Base-by-base conservation (phyloP, 2,329 filamentous ascomycete genomes). In the Onygenales sp. region DNA sequence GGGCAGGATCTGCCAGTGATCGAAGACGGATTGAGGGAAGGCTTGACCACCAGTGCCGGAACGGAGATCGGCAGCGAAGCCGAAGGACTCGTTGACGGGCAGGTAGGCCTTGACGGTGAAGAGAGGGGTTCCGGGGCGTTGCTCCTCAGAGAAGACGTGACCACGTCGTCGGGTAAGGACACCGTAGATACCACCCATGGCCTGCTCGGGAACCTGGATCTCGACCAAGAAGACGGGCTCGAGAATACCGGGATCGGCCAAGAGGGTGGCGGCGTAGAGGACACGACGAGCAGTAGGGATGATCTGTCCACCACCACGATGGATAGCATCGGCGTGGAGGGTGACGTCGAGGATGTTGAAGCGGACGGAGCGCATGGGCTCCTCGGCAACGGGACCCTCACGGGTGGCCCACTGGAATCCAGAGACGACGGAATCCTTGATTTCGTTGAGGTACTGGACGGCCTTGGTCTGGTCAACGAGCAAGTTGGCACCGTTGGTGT, bases 271-370 rank as follows among this genome's bases (percentile, higher is more conserved):
- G 69, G 93, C 93, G 79, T 95, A 97, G 69, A 98, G 81, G 67
- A 95, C 93, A 86, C 93, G 93, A 80, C 93, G 90, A 67, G 93
- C 83, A 69, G 93, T 97, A 66, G 93, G 93, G 73, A 98, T 98
- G 77, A 98, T 82, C 80, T 98, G 93, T 74, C 93, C 93, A 84
- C 88, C 91, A 84, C 93, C 93, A 87, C 93, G 91, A 80, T 98
- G 93, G 67, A 98, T 98, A 68, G 93, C 91, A 86, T 98, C 93
- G 70, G 93, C 90, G 83, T 98, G 93, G 60, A 98, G 89, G 67
- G 93, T 98, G 66, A 98, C 93, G 87, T 98, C 93, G 73, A 96
- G 85, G 75, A 98, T 86, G 86, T 98, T 98, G 84, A 95, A 98
- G 80, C 93, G 89, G 76, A 94, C 77, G 64, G 86, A 86, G 73